phyloP scores from a whole-genome alignment of 163 green algal species.

The Trebouxia gelatinosa region DNA sequence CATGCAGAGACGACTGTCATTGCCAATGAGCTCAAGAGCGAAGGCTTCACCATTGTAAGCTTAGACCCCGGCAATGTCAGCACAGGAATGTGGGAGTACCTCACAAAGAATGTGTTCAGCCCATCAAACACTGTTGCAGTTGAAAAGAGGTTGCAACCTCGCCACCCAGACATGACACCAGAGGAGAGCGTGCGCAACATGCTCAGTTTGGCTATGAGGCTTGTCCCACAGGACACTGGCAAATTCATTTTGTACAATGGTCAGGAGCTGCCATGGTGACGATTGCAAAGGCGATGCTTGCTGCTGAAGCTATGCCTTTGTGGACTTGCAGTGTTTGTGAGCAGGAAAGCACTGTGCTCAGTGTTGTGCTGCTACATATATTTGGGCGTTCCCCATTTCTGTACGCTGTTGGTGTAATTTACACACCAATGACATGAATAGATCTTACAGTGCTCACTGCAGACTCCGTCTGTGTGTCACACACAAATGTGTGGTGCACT shows the following conservation, averaged over 20 bases:
- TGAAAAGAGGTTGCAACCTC: neutral
- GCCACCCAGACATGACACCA: neutral
- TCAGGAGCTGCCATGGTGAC: neutral
- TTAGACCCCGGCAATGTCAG: neutral
- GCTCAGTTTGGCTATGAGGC: neutral
- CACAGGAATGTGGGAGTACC: constrained; percentile 10
- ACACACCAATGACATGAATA: too few relatives aligned
- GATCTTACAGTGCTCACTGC: too few relatives aligned
- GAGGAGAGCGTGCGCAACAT: neutral
- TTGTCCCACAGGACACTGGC: neutral
- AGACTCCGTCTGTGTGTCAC: too few relatives aligned
- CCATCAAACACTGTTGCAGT: neutral
- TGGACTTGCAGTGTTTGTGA: too few relatives aligned
- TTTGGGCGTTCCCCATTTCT: too few relatives aligned
- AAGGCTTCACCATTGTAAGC: neutral
- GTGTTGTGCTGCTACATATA: too few relatives aligned
- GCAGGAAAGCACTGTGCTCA: too few relatives aligned
- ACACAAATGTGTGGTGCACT: too few relatives aligned
- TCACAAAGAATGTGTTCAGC: neutral
- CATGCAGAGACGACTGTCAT: constrained; percentile 22
- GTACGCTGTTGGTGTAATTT: too few relatives aligned
- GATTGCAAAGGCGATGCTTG: too few relatives aligned
- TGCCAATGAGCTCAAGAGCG: constrained; percentile 2
- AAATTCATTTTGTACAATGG: neutral
- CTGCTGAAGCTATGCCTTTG: too few relatives aligned